Base-by-base conservation (phyloP, 1,284 basidiomycete genomes). In the Trametes polyzona region DNA sequence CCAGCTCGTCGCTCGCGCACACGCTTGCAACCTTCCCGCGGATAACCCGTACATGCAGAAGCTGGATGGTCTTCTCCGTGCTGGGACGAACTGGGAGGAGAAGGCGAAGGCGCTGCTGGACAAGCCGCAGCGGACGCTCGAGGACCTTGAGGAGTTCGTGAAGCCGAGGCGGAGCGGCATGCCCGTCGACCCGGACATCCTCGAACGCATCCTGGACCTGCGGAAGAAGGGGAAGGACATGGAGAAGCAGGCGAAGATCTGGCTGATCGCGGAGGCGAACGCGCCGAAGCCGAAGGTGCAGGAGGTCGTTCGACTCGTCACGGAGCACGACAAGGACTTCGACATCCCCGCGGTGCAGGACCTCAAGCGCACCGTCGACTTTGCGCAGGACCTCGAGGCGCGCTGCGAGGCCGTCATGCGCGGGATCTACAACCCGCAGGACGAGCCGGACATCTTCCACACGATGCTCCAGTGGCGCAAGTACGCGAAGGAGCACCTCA, bases 241-340 rank as follows among this genome's bases (percentile, higher is more conserved):
- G 67, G 89, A 93, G 71, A 86, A 84, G 73, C 86, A 88, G 65
- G 90, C 90, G 12, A 83, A 81, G 64, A 74, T 78, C 3, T 92
- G 89, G 88, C 70, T 90, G 24, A 71, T 76, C 16, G 81, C 81
- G 8, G 83, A 86, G 40, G 65, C 74, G 4, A 77, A 76, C 47
- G 76, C 78, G 2, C 68, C 75, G 16, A 84, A 82, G 63, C 87
- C 89, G 10, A 81, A 82, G 57, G 78, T 88, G 23, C 75, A 80
- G 53, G 90, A 92, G 44, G 88, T 87, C 24, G 76, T 85, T 66
- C 77, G 83, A 54, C 78, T 91, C 21, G 82, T 87, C 36, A 75
- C 76, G n/a, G 82, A 85, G 16, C 86, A 87, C 8, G 86, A 90
- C 69, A 87, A 86, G 66, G 88, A 91, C 56, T 93, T 86, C 66